These are phyloP conservation scores for Fusarium newnesense DNA, from an alignment of 2,329 filamentous ascomycete genomes.

Conservation along the genomic window DNA sequence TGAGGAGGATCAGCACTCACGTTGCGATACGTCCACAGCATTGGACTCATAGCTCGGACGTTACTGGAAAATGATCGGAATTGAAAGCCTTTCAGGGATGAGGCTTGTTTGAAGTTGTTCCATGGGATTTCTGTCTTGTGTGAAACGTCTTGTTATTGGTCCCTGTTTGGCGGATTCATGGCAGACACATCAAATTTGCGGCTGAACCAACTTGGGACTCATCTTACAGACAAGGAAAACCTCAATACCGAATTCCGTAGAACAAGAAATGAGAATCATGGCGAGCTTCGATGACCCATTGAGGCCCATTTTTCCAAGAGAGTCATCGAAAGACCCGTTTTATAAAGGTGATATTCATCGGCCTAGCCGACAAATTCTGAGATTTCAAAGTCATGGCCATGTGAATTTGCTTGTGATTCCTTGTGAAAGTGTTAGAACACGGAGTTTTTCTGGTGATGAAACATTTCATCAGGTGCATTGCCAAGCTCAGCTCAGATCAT, in stretches of 20 bases:
- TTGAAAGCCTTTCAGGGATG: conserved; percentile 17
- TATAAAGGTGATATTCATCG: conserved; percentile 19
- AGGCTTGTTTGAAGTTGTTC: background rate
- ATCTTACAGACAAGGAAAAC: conserved; percentile 1
- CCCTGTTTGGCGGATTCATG: background rate
- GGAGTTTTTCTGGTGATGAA: background rate
- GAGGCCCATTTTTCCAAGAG: conserved; percentile 5
- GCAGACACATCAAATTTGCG: conserved; percentile 3
- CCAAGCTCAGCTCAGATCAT: background rate
- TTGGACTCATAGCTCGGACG: conserved; percentile 26
- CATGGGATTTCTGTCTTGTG: background rate
- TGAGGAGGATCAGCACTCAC: conserved; percentile 27
- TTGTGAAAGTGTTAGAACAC: background rate
- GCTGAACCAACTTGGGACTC: conserved; percentile 29
- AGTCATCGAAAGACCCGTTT: conserved; percentile 14
- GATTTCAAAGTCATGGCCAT: background rate
- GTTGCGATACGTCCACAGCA: conserved; percentile 3
- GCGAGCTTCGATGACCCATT: conserved; percentile 8
- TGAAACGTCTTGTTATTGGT: conserved; percentile 6
- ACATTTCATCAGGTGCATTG: background rate
- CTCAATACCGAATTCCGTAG: conserved; percentile 19
- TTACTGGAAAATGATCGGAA: conserved; percentile 37
- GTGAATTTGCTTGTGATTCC: conserved; percentile 7
- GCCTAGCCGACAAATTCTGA: conserved; percentile 13
- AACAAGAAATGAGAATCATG: conserved; percentile 5